Evolutionary conservation across 768 basidiomycete species (phyloP), one percentile per base, ranked within the genome.

Genomic region (Calvatia gigantea): DNA sequence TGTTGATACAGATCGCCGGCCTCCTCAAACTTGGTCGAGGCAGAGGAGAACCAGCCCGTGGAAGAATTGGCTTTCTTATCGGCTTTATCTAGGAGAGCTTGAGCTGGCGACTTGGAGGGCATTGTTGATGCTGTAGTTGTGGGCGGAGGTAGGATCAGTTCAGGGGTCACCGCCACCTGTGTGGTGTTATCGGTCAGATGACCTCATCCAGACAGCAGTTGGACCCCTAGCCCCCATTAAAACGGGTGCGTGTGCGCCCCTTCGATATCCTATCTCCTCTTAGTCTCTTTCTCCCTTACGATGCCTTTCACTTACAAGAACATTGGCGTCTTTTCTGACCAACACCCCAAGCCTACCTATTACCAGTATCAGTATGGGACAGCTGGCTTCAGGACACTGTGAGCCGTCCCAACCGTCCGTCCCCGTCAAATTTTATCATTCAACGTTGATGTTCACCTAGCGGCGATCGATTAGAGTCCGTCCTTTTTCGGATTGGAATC

Each of bases 1-100:
- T 95, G 89, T 66, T 91, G 89, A 71, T 89, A 98, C 17, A 98
- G 79, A 72, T 98, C 96, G 45, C 93, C 95, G 2, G 95, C 94
- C 68, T 98, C 96, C 71, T 98, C 96, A 63, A 76, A 96, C 71
- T 94, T 97, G 57, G 87, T 75, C 17, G 86, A 80, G 1, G 84
- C 75, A 7, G 90, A 92, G 33, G 88, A 85, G 73, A 97, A 96
- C 94, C 94, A 97, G 51, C 90, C 88, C 1, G 78, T 70, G 1
- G 91, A 89, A 0, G 92, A 88, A 57, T 76, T 81, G 9, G 89
- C 86, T 67, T 94, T 96, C 82, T 97, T 98, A 68, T 97, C 88
- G 1, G 95, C 96, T 67, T 90, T 91, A 61, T 91, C 89, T 28
- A 96, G 69, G 15, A 94, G 74, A 21, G 72, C 70, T 68, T 93